phyloP scores from a whole-genome alignment of 768 basidiomycete species.

The Pleurotus sapidus region DNA sequence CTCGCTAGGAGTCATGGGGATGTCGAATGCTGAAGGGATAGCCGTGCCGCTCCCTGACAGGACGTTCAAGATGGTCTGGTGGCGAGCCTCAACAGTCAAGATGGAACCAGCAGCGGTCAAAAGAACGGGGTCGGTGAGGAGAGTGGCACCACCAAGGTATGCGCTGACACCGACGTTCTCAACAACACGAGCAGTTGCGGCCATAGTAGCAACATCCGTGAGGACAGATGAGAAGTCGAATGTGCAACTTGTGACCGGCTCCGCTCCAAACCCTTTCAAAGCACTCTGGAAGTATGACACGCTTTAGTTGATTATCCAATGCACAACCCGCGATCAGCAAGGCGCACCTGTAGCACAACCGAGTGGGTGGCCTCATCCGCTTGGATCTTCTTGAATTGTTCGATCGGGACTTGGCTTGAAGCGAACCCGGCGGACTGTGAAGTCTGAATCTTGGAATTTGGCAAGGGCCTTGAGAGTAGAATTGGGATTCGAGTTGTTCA shows the following conservation, averaged over 20 bases:
- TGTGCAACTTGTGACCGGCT: constrained; percentile 53
- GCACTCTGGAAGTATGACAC: constrained; percentile 30
- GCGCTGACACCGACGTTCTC: constrained; percentile 76
- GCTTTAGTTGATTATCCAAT: not conserved
- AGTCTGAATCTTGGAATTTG: constrained; percentile 65
- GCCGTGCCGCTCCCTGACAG: constrained; percentile 53
- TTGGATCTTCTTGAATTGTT: constrained; percentile 61
- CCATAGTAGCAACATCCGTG: constrained; percentile 67
- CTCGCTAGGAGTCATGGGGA: constrained; percentile 65
- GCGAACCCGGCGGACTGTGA: constrained; percentile 63
- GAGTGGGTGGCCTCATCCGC: constrained; percentile 63
- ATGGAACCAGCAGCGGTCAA: constrained; percentile 71
- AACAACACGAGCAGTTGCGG: constrained; percentile 66
- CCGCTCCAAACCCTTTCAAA: constrained; percentile 51
- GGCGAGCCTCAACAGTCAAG: constrained; percentile 79
- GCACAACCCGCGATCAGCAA: not conserved
- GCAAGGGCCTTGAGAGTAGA: constrained; percentile 67
- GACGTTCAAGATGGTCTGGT: constrained; percentile 75
- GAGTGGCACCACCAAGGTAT: constrained; percentile 70
- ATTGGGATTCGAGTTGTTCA: constrained; percentile 68
- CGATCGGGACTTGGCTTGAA: constrained; percentile 47
- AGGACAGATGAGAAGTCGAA: constrained; percentile 69
- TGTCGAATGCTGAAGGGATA: constrained; percentile 70
- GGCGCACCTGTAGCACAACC: constrained; percentile 43
- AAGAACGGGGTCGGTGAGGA: constrained; percentile 57